These are phyloP conservation scores for Pythium phragmiticola DNA, from an alignment of 352 stramenopile species.

Conservation along the genomic window DNA sequence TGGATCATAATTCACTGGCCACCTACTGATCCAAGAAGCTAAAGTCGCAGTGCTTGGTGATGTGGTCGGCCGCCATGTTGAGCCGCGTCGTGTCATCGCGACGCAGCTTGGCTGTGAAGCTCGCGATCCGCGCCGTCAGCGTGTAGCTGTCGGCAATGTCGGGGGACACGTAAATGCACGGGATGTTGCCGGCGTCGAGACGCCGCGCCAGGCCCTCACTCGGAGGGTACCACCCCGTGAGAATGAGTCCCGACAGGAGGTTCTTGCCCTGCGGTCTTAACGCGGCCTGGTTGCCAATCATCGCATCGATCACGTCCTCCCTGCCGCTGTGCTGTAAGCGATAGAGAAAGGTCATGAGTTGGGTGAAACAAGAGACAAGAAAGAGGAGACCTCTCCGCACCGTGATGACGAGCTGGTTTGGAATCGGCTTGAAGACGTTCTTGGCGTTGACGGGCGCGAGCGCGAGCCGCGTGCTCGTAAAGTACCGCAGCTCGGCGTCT, in stretches of 20 bases:
- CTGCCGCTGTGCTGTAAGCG: constrained; percentile 68
- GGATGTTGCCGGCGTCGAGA: constrained; percentile 81
- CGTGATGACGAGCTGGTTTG: constrained; percentile 86
- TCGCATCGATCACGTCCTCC: constrained; percentile 82
- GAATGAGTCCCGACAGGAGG: constrained; percentile 73
- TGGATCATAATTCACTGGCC: neutral
- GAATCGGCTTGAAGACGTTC: constrained; percentile 85
- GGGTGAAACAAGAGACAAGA: neutral
- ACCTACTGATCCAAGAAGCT: constrained; percentile 56
- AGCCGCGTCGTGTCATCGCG: constrained; percentile 71
- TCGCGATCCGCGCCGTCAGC: constrained; percentile 70
- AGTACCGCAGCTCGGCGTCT: constrained; percentile 77
- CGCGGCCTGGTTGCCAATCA: constrained; percentile 79
- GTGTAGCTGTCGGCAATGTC: constrained; percentile 87
- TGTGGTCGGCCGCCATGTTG: constrained; percentile 76
- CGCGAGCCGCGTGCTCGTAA: constrained; percentile 79
- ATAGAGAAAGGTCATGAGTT: neutral
- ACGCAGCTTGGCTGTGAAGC: constrained; percentile 84
- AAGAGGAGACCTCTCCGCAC: constrained; percentile 27
- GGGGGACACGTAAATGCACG: constrained; percentile 85
- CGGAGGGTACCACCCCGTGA: constrained; percentile 81
- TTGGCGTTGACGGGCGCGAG: constrained; percentile 71
- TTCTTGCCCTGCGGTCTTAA: constrained; percentile 67
- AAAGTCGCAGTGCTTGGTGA: constrained; percentile 83
- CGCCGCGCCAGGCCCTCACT: constrained; percentile 60